Evolutionary conservation across 352 stramenopile genomes (phyloP).

Genomic region (Phytophthora citrophthora): DNA sequence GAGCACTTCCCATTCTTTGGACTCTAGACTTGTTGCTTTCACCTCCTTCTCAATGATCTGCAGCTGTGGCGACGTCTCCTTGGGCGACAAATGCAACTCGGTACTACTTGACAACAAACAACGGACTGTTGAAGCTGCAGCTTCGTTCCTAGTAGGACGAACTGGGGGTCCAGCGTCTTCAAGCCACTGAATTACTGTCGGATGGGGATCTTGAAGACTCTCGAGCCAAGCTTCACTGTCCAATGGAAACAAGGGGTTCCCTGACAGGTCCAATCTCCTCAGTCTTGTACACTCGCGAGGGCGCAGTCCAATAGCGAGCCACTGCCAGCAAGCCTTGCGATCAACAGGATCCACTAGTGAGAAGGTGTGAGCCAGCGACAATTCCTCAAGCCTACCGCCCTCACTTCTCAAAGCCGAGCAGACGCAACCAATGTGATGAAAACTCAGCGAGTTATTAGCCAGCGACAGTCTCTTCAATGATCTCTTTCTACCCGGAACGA

Average conservation of each 20-base stretch:
- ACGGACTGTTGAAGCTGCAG: background rate
- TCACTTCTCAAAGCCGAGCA: conserved; percentile 40
- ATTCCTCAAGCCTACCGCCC: conserved; percentile 23
- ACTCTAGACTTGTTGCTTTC: conserved; percentile 12
- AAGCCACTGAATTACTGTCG: conserved; percentile 23
- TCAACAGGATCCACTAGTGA: conserved; percentile 35
- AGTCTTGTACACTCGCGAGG: conserved; percentile 14
- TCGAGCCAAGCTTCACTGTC: conserved; percentile 38
- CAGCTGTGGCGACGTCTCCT: conserved; percentile 23
- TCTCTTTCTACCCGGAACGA: background rate
- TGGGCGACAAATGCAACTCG: conserved; percentile 30
- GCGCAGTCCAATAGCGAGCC: conserved; percentile 36
- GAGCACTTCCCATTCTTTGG: conserved; percentile 36
- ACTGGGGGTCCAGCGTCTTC: conserved; percentile 2
- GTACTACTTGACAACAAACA: conserved; percentile 30
- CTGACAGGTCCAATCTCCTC: conserved; percentile 34
- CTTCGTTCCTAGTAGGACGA: conserved; percentile 4
- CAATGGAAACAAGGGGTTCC: conserved; percentile 35
- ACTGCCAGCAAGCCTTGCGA: conserved; percentile 39
- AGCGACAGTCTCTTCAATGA: conserved; percentile 38
- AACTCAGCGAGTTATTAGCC: conserved; percentile 39
- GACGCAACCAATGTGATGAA: conserved; percentile 34
- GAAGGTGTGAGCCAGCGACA: conserved; percentile 34
- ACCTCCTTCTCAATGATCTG: conserved; percentile 33
- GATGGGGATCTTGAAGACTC: conserved; percentile 26